Evolutionary conservation across 2,329 filamentous ascomycete species (phyloP), one percentile per base, ranked within the genome.

Genomic region (Sporothrix luriei): DNA sequence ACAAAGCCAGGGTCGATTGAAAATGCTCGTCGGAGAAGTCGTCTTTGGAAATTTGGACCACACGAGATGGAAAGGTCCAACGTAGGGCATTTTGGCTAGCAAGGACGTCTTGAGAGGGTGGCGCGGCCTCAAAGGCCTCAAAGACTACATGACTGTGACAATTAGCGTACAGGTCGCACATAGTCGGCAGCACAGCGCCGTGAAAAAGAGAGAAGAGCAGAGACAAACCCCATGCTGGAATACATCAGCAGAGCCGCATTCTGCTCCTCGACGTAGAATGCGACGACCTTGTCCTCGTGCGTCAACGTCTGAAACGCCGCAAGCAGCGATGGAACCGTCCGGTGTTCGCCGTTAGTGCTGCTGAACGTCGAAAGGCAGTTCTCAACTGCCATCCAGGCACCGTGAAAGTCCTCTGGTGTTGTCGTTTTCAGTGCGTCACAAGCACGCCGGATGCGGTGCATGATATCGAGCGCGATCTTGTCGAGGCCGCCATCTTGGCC

Each of bases 51-150:
- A 90, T 74, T 0, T 80, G 78, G 0, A 85, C 83, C 0, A 84
- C 82, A 19, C 77, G 78, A 0, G 84, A 86, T 0, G 89, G 89
- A 72, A 91, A 91, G 21, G 84, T 80, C 82, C 88, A 88, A 69
- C 79, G 74, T 0, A 91, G 76, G 1, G 87, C 83, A 33, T 80
- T 81, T 24, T 84, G 76, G 0, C 85, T 77, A 0, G 81, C 80
- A 1, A 90, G 78, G 0, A 89, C 84, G 16, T 82, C 77, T 55
- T 85, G 80, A 0, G 84, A 85, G 0, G 75, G 75, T 0, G 89
- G 80, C 0, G 87, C 88, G 0, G 84, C 80, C 75, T 91, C 88
- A 69, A 90, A 90, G 0, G 81, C 81, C 75, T 91, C 88, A 61
- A 69, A 87, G 21, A 73, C 84, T 72, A 73, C 72, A 24, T 57